phyloP scores from a whole-genome alignment of 2,329 filamentous ascomycete genomes.

The Alternaria atra region DNA sequence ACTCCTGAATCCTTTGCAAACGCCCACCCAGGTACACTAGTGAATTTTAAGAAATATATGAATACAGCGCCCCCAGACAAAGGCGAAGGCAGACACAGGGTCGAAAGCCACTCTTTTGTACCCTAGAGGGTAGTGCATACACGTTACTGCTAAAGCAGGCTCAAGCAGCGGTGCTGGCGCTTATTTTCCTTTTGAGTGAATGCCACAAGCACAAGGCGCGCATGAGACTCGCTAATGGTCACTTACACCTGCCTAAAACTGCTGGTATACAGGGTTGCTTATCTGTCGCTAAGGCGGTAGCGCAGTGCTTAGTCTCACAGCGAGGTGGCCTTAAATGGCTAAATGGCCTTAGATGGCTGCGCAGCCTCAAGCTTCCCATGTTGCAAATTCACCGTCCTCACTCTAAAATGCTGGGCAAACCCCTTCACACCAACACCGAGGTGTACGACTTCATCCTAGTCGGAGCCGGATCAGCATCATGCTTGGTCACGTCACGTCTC shows the following conservation, averaged over 20 bases:
- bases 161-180: slow-evolving; percentile 1
- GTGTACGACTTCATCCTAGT: slow-evolving; percentile 27
- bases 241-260: slow-evolving; percentile 1
- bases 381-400: not conserved
- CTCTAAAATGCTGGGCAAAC: slow-evolving; percentile 10
- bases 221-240: not conserved
- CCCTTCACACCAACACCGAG: not conserved
- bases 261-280: slow-evolving; percentile 2
- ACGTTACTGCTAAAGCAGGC: not conserved
- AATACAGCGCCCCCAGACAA: not conserved
- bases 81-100: not conserved
- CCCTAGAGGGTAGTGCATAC: not conserved
- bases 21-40: not conserved
- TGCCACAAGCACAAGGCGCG: not conserved
- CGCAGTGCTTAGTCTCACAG: not conserved
- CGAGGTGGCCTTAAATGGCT: not conserved
- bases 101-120: not conserved
- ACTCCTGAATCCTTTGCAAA: not conserved
- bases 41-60: not conserved
- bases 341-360: not conserved
- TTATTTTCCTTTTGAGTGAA: not conserved
- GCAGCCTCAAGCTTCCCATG: not conserved
- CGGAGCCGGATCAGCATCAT: slow-evolving; percentile 29
- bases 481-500: slow-evolving; percentile 28
- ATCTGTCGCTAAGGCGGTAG: not conserved